Base-by-base conservation (phyloP, 768 basidiomycete species). In the Cantharellus cinnabarinus region DNA sequence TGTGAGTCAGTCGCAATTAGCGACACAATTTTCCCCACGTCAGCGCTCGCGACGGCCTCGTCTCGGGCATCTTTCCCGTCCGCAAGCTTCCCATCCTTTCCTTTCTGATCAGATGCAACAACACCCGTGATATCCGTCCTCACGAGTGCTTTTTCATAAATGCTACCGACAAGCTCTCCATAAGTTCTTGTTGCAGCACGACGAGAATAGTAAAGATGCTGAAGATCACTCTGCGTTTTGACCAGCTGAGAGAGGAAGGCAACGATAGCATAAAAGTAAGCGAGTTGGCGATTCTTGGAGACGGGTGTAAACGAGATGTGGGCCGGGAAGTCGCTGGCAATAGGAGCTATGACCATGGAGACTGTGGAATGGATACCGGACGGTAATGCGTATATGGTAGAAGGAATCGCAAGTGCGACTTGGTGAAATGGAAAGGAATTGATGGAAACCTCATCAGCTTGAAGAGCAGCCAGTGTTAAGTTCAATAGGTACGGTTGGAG, bases 201-300 rank as follows among this genome's bases (percentile, higher is more conserved):
- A 2, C 65, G 57, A 2, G 62, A 62, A 14, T 59, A 54, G 56
- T 64, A 62, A 35, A 61, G 62, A 52, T 65, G 65, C 29, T 64
- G 63, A 3, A 64, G 63, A 41, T 64, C 59, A 3, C 61, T 60
- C 35, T 64, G 57, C 0, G 59, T 60, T 40, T 59, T 62, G 41
- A 34, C 3, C 1, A 60, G 37, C 59, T 61, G 58, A n/a, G 52
- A 58, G 41, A 51, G 7, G 55, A 64, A 63, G 3, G 65, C 63
- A 41, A 61, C 50, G 2, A 50, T 2, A n/a, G 65, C 48, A 37
- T 38, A 65, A 39, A 65, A 37, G 55, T 65, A 65, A 3, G 65
- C 65, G 4, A 59, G 58, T 2, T 63, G 58, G 20, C 48, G 50
- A 48, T 74, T 73, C 63, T 77, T 76, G 0, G 75, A 71, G 58